phyloP scores from a whole-genome alignment of 2,329 filamentous ascomycete species.

The Colletotrichum sp. region DNA sequence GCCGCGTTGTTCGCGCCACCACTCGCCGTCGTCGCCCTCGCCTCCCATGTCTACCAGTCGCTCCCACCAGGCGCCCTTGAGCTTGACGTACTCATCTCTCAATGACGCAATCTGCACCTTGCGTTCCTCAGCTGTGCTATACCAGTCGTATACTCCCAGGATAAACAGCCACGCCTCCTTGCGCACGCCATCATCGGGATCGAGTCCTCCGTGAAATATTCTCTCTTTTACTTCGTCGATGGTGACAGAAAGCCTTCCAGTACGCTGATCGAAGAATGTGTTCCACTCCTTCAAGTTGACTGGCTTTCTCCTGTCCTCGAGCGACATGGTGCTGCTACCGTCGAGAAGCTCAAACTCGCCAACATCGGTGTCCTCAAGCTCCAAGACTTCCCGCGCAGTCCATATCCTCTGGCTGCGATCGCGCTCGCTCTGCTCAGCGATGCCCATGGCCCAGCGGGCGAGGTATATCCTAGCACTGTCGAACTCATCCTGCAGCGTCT shows the following conservation, averaged over 20 bases:
- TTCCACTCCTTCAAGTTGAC: slow-evolving; percentile 89
- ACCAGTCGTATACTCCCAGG: slow-evolving; percentile 91
- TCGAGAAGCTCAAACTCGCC: slow-evolving; percentile 96
- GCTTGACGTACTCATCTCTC: slow-evolving; percentile 89
- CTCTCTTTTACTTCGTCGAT: slow-evolving; percentile 94
- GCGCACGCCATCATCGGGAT: slow-evolving; percentile 86
- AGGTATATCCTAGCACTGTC: slow-evolving; percentile 95
- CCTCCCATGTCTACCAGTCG: slow-evolving; percentile 82
- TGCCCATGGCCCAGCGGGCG: slow-evolving; percentile 97
- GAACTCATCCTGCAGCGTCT: slow-evolving; percentile 95
- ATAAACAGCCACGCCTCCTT: slow-evolving; percentile 98
- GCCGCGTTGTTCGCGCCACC: slow-evolving; percentile 94
- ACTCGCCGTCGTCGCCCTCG: slow-evolving; percentile 83
- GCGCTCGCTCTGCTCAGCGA: slow-evolving; percentile 93
- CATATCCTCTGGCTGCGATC: slow-evolving; percentile 88
- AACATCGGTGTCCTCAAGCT: slow-evolving; percentile 92
- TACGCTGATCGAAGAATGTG: slow-evolving; percentile 80
- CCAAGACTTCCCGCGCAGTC: slow-evolving; percentile 90
- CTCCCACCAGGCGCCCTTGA: slow-evolving; percentile 98
- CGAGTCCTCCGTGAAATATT: slow-evolving; percentile 93
- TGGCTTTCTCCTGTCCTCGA: slow-evolving; percentile 78
- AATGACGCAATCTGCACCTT: slow-evolving; percentile 83
- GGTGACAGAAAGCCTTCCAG: slow-evolving; percentile 79
- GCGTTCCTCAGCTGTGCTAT: slow-evolving; percentile 85
- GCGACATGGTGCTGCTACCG: slow-evolving; percentile 72